Conservation (phyloP, 768 basidiomycete genomes). For the Boletellus emodensis region DNA sequence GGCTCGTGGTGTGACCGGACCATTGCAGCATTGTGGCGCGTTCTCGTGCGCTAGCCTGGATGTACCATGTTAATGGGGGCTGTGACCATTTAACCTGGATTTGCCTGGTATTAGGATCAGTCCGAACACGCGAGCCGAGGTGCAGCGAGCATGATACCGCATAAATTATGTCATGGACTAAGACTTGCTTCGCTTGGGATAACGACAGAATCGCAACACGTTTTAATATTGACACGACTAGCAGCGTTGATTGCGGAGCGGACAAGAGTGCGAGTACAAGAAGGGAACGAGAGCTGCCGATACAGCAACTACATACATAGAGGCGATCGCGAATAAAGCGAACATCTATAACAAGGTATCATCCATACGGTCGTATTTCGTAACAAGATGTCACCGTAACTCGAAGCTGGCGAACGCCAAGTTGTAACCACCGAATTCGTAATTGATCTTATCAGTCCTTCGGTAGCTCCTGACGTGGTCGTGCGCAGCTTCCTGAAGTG, state of each 20-base stretch:
- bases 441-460: slow-evolving; percentile 95
- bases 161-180: slow-evolving; percentile 5
- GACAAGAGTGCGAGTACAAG: slow-evolving; percentile 16
- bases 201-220: not conserved
- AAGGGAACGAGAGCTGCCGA: slow-evolving; percentile 5
- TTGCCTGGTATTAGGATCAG: slow-evolving; percentile 3
- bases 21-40: slow-evolving; percentile 14
- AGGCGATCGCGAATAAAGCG: slow-evolving; percentile 11
- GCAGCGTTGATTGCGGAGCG: slow-evolving; percentile 11
- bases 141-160: slow-evolving; percentile 11
- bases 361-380: slow-evolving; percentile 11
- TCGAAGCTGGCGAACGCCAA: slow-evolving; percentile 89
- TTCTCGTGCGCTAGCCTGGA: not conserved
- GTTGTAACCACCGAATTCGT: slow-evolving; percentile 93
- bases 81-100: slow-evolving; percentile 15
- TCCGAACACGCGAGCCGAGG: slow-evolving; percentile 13
- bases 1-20: slow-evolving; percentile 7
- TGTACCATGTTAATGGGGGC: slow-evolving; percentile 17
- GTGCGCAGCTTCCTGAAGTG: slow-evolving; percentile 12
- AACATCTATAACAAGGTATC: slow-evolving; percentile 23
- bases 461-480: slow-evolving; percentile 47
- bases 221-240: too few species aligned
- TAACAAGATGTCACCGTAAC: slow-evolving; percentile 31
- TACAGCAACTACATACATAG: slow-evolving; percentile 17
- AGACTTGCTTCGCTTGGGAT: slow-evolving; percentile 2